Base-by-base conservation (phyloP, 805 yeast species). In the Cyberlindnera misumaiensis region DNA sequence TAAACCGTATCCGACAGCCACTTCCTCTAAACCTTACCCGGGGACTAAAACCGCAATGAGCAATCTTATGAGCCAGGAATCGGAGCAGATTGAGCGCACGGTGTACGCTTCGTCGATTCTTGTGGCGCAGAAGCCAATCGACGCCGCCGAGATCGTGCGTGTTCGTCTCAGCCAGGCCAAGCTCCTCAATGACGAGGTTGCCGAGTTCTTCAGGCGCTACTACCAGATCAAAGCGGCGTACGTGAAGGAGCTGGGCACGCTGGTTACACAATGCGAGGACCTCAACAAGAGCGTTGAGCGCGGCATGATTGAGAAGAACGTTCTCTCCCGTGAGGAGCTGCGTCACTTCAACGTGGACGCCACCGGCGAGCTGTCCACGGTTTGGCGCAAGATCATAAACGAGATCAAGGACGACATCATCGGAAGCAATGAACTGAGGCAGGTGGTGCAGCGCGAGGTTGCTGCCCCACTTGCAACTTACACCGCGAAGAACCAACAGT, bases 111-210 rank as follows among this genome's bases (percentile, higher is more conserved):
- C 56, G 28, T 60, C 68, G 15, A 62, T 70, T 22, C 49, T 67
- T 53, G 63, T 67, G 22, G 52, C 68, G 15, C 68, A 74, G 47
- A 54, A 68, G 28, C 85, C 87, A 11, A 62, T 64, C 20, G 79
- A 73, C 48, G 78, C 84, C 15, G 70, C 77, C 44, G 83, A 75
- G 49, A 65, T 75, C 25, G 65, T 82, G 22, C 64, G 77, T 36
- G 68, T 78, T 37, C 71, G 88, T 44, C 63, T 75, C 29, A 61
- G 69, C 26, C 75, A 72, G 47, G 75, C 79, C 33, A 71, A 72
- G 49, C 51, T 67, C 32, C 61, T 78, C 35, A 81, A 81, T 51
- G 73, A 72, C 41, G 79, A 75, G 36, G 67, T 84, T 45, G 77
- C 83, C 28, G 68, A 66, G 30, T 73, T 85, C 69, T 66, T 83